phyloP scores from a whole-genome alignment of 345 rosid genomes.

The Eucalyptus erythrocorys region DNA sequence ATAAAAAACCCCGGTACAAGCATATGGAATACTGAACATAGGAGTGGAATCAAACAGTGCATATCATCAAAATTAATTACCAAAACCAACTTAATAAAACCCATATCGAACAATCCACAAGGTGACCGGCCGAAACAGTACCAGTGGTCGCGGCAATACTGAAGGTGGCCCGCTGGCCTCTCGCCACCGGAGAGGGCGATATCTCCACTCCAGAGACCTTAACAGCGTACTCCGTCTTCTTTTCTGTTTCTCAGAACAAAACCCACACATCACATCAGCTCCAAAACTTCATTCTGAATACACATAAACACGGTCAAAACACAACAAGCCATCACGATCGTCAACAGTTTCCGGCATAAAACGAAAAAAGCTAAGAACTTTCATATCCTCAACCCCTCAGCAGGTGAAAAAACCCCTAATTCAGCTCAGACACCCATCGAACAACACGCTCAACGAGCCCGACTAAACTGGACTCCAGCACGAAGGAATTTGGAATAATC shows the following conservation, averaged over 20 bases:
- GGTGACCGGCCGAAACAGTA: not conserved
- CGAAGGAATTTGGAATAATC: not conserved
- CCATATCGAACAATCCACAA: not conserved
- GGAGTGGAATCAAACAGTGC: not conserved
- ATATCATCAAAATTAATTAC: not conserved
- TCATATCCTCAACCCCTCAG: not conserved
- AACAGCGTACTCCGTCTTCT: slow-evolving; percentile 17
- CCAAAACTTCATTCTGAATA: not conserved
- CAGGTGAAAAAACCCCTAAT: not conserved
- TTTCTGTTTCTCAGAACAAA: slow-evolving; percentile 8
- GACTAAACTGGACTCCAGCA: not conserved
- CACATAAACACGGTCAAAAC: not conserved
- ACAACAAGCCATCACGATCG: not conserved
- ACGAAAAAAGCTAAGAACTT: not conserved
- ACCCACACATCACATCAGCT: not conserved
- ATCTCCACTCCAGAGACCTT: slow-evolving; percentile 33
- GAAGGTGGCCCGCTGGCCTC: slow-evolving; percentile 32
- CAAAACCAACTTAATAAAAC: not conserved
- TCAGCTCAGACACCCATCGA: not conserved
- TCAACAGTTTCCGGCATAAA: not conserved
- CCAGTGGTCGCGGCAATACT: slow-evolving; percentile 27
- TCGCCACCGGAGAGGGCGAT: slow-evolving; percentile 25
- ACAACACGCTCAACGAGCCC: not conserved
- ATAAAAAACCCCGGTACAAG: not conserved
- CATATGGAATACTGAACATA: not conserved